Evolutionary conservation across 805 yeast species (phyloP).

Genomic region (Ogataea parapolymorpha): DNA sequence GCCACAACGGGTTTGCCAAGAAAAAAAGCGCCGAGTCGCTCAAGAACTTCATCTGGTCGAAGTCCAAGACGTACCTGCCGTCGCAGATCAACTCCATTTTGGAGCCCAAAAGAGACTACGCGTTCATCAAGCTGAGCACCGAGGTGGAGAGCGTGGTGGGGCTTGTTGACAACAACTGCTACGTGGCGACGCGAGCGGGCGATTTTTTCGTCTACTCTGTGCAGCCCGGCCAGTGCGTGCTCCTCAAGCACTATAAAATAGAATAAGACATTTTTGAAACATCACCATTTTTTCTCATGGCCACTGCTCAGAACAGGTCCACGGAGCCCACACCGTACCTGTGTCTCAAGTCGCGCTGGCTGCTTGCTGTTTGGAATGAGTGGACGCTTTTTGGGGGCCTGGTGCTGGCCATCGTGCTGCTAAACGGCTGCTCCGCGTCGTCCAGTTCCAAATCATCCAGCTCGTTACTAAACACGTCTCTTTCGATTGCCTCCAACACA

Average conservation of each 20-base stretch:
- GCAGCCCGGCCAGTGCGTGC: slow-evolving; percentile 69
- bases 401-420: slow-evolving; percentile 1
- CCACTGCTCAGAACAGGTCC: slow-evolving; percentile 23
- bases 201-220: slow-evolving; percentile 75
- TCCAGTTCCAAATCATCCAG: neutral
- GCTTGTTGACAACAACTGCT: slow-evolving; percentile 41
- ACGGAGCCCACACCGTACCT: slow-evolving; percentile 22
- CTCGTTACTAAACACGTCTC: neutral
- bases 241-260: slow-evolving; percentile 37
- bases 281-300: slow-evolving; percentile 4
- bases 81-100: slow-evolving; percentile 73
- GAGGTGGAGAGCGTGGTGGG: slow-evolving; percentile 30
- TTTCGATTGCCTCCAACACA: neutral
- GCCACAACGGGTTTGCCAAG: slow-evolving; percentile 10
- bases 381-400: slow-evolving; percentile 7
- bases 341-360: slow-evolving; percentile 25
- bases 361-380: slow-evolving; percentile 17
- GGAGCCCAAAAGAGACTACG: slow-evolving; percentile 91
- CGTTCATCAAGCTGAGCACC: slow-evolving; percentile 64
- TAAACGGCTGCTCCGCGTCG: neutral
- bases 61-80: slow-evolving; percentile 54
- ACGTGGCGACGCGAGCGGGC: slow-evolving; percentile 81
- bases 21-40: slow-evolving; percentile 26
- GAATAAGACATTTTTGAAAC: slow-evolving; percentile 9
- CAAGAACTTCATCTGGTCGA: slow-evolving; percentile 27